Conservation (phyloP, 768 basidiomycete genomes). For the Rhodocollybia butyracea region DNA sequence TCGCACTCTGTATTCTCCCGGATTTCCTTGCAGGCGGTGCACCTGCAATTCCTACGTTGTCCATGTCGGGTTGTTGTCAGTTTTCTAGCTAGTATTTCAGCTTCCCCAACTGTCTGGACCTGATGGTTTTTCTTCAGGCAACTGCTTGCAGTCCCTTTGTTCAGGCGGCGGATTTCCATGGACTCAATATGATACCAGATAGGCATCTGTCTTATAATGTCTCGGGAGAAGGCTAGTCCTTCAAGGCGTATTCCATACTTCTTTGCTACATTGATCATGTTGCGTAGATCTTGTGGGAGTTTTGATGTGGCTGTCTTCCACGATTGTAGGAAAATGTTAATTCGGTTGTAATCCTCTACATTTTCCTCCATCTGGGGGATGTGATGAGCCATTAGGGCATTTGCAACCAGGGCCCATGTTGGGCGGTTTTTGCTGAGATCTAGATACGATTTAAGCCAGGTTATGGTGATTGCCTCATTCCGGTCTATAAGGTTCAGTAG, state of each 20-base stretch:
- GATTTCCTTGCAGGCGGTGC: background rate
- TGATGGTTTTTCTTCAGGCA: conserved; percentile 10
- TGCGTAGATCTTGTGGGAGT: conserved; percentile 14
- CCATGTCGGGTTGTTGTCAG: conserved; percentile 11
- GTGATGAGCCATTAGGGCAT: conserved; percentile 16
- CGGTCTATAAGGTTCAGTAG: conserved; percentile 8
- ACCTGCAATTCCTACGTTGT: background rate
- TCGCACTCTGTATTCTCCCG: conserved; percentile 4
- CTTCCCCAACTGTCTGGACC: conserved; percentile 4
- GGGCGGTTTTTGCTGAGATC: conserved; percentile 13
- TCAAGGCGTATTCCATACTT: conserved; percentile 17
- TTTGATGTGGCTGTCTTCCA: conserved; percentile 18
- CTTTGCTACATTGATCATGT: conserved; percentile 17
- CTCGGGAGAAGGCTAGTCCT: conserved; percentile 7
- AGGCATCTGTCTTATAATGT: conserved; percentile 17
- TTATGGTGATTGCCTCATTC: conserved; percentile 15
- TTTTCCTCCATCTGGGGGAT: background rate
- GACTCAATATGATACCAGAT: conserved; percentile 29
- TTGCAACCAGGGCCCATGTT: conserved; percentile 24
- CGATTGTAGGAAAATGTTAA: conserved; percentile 23
- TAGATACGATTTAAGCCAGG: conserved; percentile 21
- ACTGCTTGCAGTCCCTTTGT: background rate
- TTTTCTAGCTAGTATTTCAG: conserved; percentile 10
- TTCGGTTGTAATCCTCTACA: background rate
- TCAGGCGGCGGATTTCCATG: background rate